Conservation (phyloP, 139 green algal species). For the Haematococcus sp. region DNA sequence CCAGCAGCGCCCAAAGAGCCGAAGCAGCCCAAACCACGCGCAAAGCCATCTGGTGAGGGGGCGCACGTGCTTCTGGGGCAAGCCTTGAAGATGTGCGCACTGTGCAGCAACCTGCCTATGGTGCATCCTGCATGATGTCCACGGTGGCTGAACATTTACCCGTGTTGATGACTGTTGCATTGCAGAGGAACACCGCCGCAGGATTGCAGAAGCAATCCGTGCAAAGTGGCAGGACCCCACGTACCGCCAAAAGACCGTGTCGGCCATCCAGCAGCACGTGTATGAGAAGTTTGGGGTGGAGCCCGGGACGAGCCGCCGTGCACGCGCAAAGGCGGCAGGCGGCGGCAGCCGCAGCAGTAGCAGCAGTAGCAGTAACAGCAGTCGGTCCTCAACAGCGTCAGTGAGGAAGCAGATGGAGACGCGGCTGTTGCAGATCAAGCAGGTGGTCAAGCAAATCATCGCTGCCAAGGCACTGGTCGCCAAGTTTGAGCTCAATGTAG, state of each 20-base stretch:
- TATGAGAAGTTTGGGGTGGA: not conserved
- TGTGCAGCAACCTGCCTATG: too few relatives aligned
- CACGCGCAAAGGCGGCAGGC: not conserved
- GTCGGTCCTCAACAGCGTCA: not conserved
- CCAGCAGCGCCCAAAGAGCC: too few relatives aligned
- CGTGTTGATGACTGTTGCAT: too few relatives aligned
- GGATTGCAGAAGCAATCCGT: constrained; percentile 31
- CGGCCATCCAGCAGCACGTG: constrained; percentile 14
- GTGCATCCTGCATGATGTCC: too few relatives aligned
- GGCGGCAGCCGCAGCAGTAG: constrained; percentile 1
- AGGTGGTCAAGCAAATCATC: not conserved
- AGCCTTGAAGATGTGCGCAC: too few relatives aligned
- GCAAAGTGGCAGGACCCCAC: constrained; percentile 43
- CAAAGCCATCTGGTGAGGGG: too few relatives aligned
- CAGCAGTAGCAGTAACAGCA: not conserved
- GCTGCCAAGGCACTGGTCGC: not conserved
- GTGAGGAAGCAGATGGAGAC: not conserved
- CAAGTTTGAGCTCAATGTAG: not conserved
- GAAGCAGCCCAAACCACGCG: too few relatives aligned
- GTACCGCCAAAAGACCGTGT: constrained; percentile 25
- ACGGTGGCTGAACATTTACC: too few relatives aligned
- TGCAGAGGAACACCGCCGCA: constrained; percentile 10
- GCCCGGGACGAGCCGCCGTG: not conserved
- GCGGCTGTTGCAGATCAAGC: not conserved
- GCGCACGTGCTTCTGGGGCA: too few relatives aligned